These are phyloP conservation scores for Dactylellina cionopaga DNA, from an alignment of 2,329 filamentous ascomycete genomes.

Conservation along the genomic window DNA sequence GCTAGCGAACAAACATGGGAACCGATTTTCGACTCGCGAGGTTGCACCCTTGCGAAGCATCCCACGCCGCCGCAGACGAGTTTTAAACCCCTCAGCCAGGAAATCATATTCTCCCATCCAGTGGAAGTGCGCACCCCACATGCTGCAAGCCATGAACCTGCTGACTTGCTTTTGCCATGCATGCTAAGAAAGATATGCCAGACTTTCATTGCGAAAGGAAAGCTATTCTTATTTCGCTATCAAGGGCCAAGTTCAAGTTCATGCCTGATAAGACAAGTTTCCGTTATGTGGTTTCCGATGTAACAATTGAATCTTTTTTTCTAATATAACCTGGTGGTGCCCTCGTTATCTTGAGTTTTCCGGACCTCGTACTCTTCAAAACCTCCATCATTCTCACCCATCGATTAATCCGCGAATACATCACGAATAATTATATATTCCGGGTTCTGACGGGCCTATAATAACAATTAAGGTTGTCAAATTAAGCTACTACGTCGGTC, in stretches of 20 bases:
- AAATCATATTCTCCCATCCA: slow-evolving; percentile 30
- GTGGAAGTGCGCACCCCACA: slow-evolving; percentile 27
- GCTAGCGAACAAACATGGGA: neutral
- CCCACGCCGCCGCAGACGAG: slow-evolving; percentile 18
- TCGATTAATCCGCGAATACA: too few species aligned
- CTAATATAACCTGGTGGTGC: slow-evolving; percentile 25
- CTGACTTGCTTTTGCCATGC: slow-evolving; percentile 35
- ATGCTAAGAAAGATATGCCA: slow-evolving; percentile 12
- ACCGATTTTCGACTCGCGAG: slow-evolving; percentile 11
- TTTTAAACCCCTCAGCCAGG: slow-evolving; percentile 23
- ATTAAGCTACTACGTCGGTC: neutral
- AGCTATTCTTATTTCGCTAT: slow-evolving; percentile 16
- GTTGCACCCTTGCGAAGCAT: slow-evolving; percentile 34
- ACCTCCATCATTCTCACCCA: neutral
- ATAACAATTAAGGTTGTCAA: too few species aligned
- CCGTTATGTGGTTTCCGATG: slow-evolving; percentile 2
- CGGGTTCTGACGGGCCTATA: neutral
- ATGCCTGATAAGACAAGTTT: slow-evolving; percentile 36
- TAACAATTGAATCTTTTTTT: too few species aligned
- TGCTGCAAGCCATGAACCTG: slow-evolving; percentile 26
- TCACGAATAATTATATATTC: neutral
- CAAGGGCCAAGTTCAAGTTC: neutral
- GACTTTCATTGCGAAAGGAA: neutral
- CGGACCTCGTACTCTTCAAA: neutral
- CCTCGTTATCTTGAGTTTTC: slow-evolving; percentile 13